phyloP scores from a whole-genome alignment of 768 basidiomycete genomes.

The Tephrocybe sp. region DNA sequence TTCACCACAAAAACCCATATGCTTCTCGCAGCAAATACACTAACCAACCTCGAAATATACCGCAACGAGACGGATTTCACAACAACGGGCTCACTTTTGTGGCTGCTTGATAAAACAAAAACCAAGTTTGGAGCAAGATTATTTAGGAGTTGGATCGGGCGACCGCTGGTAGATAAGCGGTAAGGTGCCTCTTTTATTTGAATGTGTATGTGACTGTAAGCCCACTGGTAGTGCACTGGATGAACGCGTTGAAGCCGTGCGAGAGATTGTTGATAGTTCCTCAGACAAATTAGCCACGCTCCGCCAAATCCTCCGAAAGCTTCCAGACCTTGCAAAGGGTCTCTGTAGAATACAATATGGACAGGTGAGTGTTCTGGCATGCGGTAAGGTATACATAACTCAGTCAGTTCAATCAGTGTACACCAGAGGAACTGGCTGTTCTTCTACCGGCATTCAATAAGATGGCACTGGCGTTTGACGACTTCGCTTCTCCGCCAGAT shows the following conservation, averaged over 20 bases:
- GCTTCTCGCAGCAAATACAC: conserved; percentile 86
- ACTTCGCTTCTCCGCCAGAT: conserved; percentile 37
- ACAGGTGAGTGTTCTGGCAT: conserved; percentile 50
- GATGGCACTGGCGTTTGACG: conserved; percentile 63
- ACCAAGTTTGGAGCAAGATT: conserved; percentile 88
- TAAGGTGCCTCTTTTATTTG: conserved; percentile 27
- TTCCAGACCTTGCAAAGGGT: conserved; percentile 89
- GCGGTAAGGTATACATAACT: neutral
- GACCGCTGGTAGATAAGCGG: conserved; percentile 76
- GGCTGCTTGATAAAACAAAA: conserved; percentile 83
- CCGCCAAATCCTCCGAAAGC: conserved; percentile 63
- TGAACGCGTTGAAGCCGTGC: conserved; percentile 79
- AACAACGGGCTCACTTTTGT: conserved; percentile 74
- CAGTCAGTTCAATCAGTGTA: conserved; percentile 48
- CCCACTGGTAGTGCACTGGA: conserved; percentile 59
- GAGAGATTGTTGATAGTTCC: conserved; percentile 69
- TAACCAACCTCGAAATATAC: conserved; percentile 91
- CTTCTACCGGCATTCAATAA: conserved; percentile 77
- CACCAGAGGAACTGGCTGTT: conserved; percentile 76
- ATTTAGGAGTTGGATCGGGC: conserved; percentile 83
- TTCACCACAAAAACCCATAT: conserved; percentile 82
- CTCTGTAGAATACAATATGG: conserved; percentile 89
- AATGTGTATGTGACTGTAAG: neutral
- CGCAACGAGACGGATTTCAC: conserved; percentile 83
- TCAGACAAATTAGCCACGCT: conserved; percentile 66